A percentile compares a stretch with the other conserved stretches of the same genome.
phyloP scores from a whole-genome alignment of 1,284 basidiomycete species.

The Tetrapyrgos nigripes region DNA sequence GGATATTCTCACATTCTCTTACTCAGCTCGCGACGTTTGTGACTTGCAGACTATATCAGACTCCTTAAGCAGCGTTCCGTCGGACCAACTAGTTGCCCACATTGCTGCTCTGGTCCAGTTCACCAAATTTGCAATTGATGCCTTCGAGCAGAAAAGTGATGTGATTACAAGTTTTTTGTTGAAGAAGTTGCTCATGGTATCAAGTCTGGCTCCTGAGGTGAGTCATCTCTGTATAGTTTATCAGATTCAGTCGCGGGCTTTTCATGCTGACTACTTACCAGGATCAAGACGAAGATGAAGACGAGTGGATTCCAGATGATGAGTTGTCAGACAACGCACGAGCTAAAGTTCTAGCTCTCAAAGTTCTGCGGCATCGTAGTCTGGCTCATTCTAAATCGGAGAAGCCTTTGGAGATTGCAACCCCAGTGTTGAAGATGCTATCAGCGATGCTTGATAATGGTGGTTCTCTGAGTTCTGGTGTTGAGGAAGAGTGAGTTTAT shows the following conservation, averaged over 20 bases:
- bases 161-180: conserved; percentile 76
- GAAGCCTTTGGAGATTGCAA: conserved; percentile 69
- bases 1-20: neutral
- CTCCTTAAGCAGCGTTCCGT: conserved; percentile 58
- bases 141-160: conserved; percentile 82
- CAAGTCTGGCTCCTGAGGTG: conserved; percentile 55
- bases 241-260: neutral
- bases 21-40: neutral
- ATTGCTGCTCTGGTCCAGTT: conserved; percentile 80
- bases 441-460: conserved; percentile 68
- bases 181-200: conserved; percentile 73
- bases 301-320: conserved; percentile 80
- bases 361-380: conserved; percentile 82
- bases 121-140: conserved; percentile 70
- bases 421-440: conserved; percentile 80
- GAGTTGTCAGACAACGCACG: conserved; percentile 60
- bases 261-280: neutral
- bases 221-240: conserved; percentile 24
- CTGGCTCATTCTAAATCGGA: conserved; percentile 68
- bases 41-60: conserved; percentile 46
- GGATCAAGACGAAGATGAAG: conserved; percentile 56
- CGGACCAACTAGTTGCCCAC: conserved; percentile 67
- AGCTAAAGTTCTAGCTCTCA: conserved; percentile 79
- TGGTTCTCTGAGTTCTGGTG: conserved; percentile 67
- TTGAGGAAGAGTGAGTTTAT: conserved; percentile 62